Evolutionary conservation across 164 flowering plant species (phyloP).

Genomic region (Aristolochia contorta): DNA sequence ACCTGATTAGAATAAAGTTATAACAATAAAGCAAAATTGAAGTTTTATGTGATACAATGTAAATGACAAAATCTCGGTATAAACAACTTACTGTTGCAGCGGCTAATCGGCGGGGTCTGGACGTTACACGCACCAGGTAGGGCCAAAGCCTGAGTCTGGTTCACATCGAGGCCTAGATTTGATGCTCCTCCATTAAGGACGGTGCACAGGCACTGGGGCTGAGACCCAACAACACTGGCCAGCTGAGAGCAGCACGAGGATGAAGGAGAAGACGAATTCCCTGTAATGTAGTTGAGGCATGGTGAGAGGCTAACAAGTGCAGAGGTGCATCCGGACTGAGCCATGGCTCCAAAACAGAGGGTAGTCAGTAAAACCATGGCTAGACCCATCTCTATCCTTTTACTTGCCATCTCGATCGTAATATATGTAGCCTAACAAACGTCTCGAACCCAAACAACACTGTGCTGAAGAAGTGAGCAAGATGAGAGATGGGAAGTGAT

Average conservation of each 20-base stretch:
- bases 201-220: conserved; percentile 41
- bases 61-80: background rate
- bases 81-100: conserved; percentile 25
- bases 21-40: background rate
- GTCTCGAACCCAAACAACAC: too few relatives aligned
- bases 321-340: conserved; percentile 55
- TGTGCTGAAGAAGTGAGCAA: conserved; percentile 1
- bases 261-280: conserved; percentile 45
- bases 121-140: conserved; percentile 47
- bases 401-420: conserved; percentile 22
- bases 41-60: background rate
- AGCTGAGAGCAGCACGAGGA: conserved; percentile 54
- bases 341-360: conserved; percentile 31
- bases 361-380: conserved; percentile 16
- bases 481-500: background rate
- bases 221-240: conserved; percentile 21
- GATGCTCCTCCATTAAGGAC: conserved; percentile 22
- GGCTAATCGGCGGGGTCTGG: conserved; percentile 37
- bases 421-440: background rate
- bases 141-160: conserved; percentile 37
- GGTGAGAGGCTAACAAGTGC: conserved; percentile 55
- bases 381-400: conserved; percentile 15
- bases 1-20: conserved; percentile 5
- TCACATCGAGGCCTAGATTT: conserved; percentile 28
- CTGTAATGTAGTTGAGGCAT: conserved; percentile 52